phyloP scores from a whole-genome alignment of 2,329 filamentous ascomycete species.

The Helotiales sp. region DNA sequence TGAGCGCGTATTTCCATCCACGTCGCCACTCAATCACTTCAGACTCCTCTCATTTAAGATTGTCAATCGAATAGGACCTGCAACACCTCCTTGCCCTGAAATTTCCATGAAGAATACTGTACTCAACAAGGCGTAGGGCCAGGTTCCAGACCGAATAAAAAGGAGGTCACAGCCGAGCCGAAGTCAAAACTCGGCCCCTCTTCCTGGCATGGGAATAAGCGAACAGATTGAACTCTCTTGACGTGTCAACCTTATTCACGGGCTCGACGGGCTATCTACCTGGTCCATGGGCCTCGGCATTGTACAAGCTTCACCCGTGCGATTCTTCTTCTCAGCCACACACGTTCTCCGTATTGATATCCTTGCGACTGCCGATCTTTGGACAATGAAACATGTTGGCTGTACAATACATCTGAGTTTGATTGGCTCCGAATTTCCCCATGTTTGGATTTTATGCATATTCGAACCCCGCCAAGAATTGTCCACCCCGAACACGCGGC shows the following conservation, averaged over 20 bases:
- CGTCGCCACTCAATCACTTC: conserved; percentile 6
- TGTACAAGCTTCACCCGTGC: not conserved
- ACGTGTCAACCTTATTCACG: too few species aligned
- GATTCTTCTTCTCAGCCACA: not conserved
- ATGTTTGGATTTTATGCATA: not conserved
- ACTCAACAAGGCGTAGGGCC: too few species aligned
- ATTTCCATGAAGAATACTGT: not conserved
- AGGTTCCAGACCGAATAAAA: too few species aligned
- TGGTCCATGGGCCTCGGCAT: too few species aligned
- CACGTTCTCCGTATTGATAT: not conserved
- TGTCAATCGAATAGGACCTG: not conserved
- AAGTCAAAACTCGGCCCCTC: too few species aligned
- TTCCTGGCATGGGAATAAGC: too few species aligned
- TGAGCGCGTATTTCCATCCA: conserved; percentile 4
- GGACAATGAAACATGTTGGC: conserved; percentile 1
- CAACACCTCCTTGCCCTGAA: not conserved
- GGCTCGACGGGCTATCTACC: too few species aligned
- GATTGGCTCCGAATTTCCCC: not conserved
- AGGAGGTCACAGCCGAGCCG: too few species aligned
- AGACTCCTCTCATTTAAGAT: not conserved
- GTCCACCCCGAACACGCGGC: conserved; percentile 2
- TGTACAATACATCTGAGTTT: not conserved
- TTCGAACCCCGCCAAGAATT: not conserved
- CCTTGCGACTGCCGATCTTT: not conserved
- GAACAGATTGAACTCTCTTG: too few species aligned